These are phyloP conservation scores for Citrus sp. DNA, from an alignment of 345 rosid genomes.

Conservation along the genomic window DNA sequence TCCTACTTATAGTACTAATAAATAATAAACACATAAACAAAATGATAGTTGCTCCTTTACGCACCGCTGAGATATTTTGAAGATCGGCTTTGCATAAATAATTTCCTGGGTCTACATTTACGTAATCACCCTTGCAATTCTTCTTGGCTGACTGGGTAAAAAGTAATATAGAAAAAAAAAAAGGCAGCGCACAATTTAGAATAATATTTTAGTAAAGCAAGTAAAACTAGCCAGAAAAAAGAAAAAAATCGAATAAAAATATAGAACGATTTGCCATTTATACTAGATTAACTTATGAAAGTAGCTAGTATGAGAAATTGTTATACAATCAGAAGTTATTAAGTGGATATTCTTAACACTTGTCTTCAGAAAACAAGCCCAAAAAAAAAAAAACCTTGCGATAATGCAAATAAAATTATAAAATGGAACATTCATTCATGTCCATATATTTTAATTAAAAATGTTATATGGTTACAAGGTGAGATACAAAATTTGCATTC, in stretches of 20 bases:
- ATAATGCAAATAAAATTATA: too few relatives aligned
- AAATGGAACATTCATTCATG: too few relatives aligned
- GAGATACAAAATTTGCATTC: too few relatives aligned
- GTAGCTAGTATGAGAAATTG: too few relatives aligned
- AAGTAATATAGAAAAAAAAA: not conserved
- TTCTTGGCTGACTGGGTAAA: not conserved
- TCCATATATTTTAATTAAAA: too few relatives aligned
- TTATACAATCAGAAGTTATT: too few relatives aligned
- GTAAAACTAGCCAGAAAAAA: not conserved
- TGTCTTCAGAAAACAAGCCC: too few relatives aligned
- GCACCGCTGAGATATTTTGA: not conserved
- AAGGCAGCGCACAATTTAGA: not conserved
- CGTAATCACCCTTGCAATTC: not conserved
- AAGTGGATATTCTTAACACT: too few relatives aligned
- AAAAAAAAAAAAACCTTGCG: too few relatives aligned
- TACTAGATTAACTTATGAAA: too few relatives aligned
- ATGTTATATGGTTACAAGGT: too few relatives aligned
- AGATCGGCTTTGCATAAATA: not conserved
- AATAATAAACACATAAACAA: not conserved
- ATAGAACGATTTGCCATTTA: not conserved
- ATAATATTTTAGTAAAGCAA: not conserved
- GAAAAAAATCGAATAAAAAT: too few relatives aligned
- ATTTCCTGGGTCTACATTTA: constrained; percentile 8
- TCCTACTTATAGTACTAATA: not conserved
- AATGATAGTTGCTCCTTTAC: not conserved